These are phyloP conservation scores for Phytophthora boehmeriae DNA, from an alignment of 352 stramenopile species.

Conservation along the genomic window DNA sequence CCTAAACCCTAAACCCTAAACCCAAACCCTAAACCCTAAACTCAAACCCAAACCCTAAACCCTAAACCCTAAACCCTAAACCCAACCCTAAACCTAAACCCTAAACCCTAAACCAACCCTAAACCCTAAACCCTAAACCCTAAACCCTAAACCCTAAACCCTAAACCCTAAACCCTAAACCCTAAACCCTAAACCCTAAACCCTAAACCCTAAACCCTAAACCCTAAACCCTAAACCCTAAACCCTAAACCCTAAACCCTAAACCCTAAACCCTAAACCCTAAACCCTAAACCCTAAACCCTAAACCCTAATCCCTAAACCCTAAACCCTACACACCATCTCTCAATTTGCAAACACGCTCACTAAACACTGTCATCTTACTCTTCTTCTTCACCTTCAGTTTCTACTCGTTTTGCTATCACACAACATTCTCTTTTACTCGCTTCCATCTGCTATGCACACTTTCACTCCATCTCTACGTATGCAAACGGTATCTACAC, in stretches of 20 bases:
- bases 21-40: too few relatives aligned
- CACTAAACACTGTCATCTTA: too few relatives aligned
- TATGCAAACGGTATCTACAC: too few relatives aligned
- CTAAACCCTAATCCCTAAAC: slow-evolving; percentile 6
- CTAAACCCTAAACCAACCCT: slow-evolving; percentile 7
- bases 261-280: slow-evolving; percentile 7
- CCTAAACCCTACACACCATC: slow-evolving; percentile 7
- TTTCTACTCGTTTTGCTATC: too few relatives aligned
- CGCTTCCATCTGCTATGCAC: too few relatives aligned
- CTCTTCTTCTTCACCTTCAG: too few relatives aligned
- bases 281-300: slow-evolving; percentile 6
- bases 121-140: slow-evolving; percentile 7
- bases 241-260: slow-evolving; percentile 5
- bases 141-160: slow-evolving; percentile 7
- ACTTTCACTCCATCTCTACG: too few relatives aligned
- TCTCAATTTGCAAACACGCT: too few relatives aligned
- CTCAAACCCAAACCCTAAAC: too few relatives aligned
- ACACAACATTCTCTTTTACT: too few relatives aligned
- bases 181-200: slow-evolving; percentile 7
- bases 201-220: slow-evolving; percentile 7
- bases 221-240: background rate
- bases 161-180: slow-evolving; percentile 6
- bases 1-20: too few relatives aligned
- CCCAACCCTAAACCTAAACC: slow-evolving; percentile 4
- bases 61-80: slow-evolving; percentile 6